These are phyloP conservation scores for Sinapis alba DNA, from an alignment of 441 rosid species.

Conservation along the genomic window DNA sequence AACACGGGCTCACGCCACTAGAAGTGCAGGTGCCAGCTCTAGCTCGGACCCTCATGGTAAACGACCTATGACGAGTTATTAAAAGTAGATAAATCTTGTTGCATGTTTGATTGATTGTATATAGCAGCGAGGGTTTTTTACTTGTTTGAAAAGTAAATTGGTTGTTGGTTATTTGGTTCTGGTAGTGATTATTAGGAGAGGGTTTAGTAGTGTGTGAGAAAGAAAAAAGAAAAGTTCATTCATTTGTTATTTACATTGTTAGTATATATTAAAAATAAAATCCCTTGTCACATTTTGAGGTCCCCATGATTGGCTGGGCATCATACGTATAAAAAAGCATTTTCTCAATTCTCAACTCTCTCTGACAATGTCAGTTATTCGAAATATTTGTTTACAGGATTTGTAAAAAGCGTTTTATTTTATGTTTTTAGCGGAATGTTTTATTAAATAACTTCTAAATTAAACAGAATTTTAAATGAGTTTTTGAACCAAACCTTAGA, in stretches of 20 bases:
- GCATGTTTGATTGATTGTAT: conserved; percentile 6
- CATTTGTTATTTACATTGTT: conserved; percentile 26
- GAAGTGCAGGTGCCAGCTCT: background rate
- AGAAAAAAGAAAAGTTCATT: background rate
- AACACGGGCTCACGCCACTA: background rate
- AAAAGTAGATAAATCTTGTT: background rate
- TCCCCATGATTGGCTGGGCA: background rate
- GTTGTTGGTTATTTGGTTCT: background rate
- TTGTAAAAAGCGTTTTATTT: background rate
- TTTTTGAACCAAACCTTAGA: too few relatives aligned
- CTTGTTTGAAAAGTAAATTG: background rate
- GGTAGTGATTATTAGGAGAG: conserved; percentile 6
- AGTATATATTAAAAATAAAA: conserved; percentile 1
- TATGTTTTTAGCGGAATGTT: too few relatives aligned
- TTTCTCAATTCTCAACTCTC: background rate
- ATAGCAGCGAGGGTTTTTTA: conserved; percentile 23
- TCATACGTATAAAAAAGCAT: background rate
- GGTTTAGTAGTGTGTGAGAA: background rate
- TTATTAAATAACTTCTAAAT: too few relatives aligned
- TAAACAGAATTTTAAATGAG: too few relatives aligned
- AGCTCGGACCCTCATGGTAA: background rate
- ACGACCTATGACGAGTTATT: background rate
- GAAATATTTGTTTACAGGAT: background rate
- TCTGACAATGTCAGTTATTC: background rate
- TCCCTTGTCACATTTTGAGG: background rate